Evolutionary conservation across 1,284 basidiomycete species (phyloP), one percentile per base, ranked within the genome.

Genomic region (Leccinum variabile): DNA sequence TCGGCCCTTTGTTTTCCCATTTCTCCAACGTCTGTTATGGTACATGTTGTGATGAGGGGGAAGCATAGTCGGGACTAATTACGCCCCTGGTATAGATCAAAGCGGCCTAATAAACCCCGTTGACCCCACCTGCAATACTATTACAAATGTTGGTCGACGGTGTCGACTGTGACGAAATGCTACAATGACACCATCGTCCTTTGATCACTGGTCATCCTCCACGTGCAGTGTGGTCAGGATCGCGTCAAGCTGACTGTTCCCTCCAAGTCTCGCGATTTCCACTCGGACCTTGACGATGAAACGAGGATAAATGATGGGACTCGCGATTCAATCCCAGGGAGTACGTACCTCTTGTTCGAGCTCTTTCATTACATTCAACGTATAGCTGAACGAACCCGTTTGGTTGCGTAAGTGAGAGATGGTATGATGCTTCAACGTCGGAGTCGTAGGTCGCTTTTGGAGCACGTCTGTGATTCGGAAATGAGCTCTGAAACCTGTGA

Each of bases 391-490:
- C 1, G 89, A 90, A 46, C 82, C 78, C 0, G 91, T 93, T 46
- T 80, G 76, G n/a, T 83, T 72, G 22, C 80, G 79, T 70, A 97
- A 83, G 73, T 95, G 95, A 10, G 84, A 79, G 60, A 97, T 93
- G 0, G 88, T 86, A 69, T 94, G 89, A 1, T 78, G 77, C 72
- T 97, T 97, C 59, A 94, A 80, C 0, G 90, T 90, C 0, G 88
- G 86, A 0, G 91, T 92, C 0, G 85, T 81, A 0, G 95, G 94
- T 11, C 91, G 83, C 76, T 97, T 95, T 74, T 95, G 92, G 18
- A 97, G 83, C 10, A 96, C 88, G 68, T 95, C 94, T 96, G 62
- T n/a, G 4, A 14, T 49, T 44, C 10, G 10, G 32, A 9, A 58
- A 18, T 61, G 32, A 56, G 30, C 49, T 18, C 11, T 55, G 44